Percentiles rank a stretch among this genome's conserved stretches.
phyloP scores from a whole-genome alignment of 352 stramenopile species.

The Globisporangium paddicum region DNA sequence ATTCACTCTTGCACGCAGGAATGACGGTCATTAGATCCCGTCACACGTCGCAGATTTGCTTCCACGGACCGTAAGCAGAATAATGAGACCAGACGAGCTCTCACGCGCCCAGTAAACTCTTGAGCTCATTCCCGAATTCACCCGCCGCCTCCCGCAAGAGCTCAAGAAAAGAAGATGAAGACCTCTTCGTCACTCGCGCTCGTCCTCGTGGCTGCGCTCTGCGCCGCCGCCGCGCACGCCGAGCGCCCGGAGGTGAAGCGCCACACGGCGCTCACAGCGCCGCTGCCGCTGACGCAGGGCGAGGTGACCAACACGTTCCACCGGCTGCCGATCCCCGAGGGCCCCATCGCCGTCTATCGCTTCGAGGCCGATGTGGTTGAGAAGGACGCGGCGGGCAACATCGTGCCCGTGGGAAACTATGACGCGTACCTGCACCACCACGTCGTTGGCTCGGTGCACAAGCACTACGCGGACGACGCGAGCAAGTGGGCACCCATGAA shows the following conservation, averaged over 20 bases:
- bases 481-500: constrained; percentile 70
- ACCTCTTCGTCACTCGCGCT: not conserved
- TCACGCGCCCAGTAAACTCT: too few relatives aligned
- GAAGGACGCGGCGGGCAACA: constrained; percentile 44
- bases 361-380: constrained; percentile 76
- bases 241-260: constrained; percentile 39
- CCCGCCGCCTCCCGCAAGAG: too few relatives aligned
- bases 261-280: constrained; percentile 61
- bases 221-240: not conserved
- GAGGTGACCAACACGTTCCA: constrained; percentile 80
- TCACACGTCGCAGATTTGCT: not conserved
- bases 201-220: not conserved
- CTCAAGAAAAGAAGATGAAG: constrained; percentile 10
- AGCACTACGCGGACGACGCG: constrained; percentile 47
- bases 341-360: constrained; percentile 77
- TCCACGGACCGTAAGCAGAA: not conserved
- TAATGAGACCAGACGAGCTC: not conserved
- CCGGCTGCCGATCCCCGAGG: constrained; percentile 61
- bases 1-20: not conserved
- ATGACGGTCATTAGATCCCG: not conserved
- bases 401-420: constrained; percentile 53
- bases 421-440: constrained; percentile 84
- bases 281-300: constrained; percentile 55
- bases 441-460: constrained; percentile 69
- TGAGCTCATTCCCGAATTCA: constrained; percentile 5